Base-by-base conservation (phyloP, 352 stramenopile species). In the Globisporangium megalacanthum region DNA sequence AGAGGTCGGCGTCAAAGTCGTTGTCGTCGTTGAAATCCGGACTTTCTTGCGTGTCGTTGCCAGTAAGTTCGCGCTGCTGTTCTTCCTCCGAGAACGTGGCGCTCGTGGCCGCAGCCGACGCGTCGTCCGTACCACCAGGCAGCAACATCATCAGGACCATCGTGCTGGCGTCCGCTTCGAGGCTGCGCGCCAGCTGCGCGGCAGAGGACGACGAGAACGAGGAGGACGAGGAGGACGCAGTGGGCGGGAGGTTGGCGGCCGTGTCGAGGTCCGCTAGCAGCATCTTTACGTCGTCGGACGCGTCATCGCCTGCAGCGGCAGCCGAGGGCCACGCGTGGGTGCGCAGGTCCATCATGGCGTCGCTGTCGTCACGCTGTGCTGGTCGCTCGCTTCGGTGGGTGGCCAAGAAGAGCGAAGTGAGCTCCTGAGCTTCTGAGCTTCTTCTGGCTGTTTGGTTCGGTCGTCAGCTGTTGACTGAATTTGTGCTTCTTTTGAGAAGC, bases 111-210 rank as follows among this genome's bases (percentile, higher is more conserved):
- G 33, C 42, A 13, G 19, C 33, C 1, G 53, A 35, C 19, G 20
- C 31, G 9, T 20, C 54, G 46, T 44, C 35, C 19, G n/a, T n/a
- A n/a, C 48, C 47, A 35, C 35, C 20, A 13, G 50, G 49, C 22
- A 54, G 57, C 50, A 63, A 41, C 57, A 58, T 63, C 57, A 63
- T 53, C 41, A 58, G 45, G 3, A 58, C 57, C 35, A 63, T 63
- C 22, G 57, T 37, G 22, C 33, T 63, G 15, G 49, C 50, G 31
- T 63, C 57, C n/a, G 47, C 57, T 42, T 63, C 57, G 41, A 63
- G 44, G 49, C 56, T 55, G n/a, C 54, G 46, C 36, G 55, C 53
- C 29, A 53, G 45, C 3, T 35, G 25, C 25, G 25, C 25, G 25
- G 25, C 25, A 29, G 25, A 29, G 25, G 25, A 29, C 25, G 25